phyloP scores from a whole-genome alignment of 1,139 yeast genomes.

The Candida pseudoviswanathii region DNA sequence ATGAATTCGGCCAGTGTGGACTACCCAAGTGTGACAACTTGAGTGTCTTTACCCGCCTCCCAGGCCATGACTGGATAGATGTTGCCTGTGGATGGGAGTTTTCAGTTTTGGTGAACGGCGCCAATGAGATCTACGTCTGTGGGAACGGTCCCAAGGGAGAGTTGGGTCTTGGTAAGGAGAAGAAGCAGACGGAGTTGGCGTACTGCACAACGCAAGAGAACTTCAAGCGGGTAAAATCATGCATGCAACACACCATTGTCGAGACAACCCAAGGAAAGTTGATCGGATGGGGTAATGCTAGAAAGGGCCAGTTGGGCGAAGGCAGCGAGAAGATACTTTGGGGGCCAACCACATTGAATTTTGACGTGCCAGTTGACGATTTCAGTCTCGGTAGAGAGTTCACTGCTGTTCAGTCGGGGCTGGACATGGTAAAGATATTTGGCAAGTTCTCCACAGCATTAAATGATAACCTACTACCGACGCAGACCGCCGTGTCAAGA shows the following conservation, averaged over 20 bases:
- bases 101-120: constrained; percentile 50
- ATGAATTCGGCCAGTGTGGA: constrained; percentile 58
- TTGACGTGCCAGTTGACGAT: constrained; percentile 15
- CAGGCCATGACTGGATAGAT: constrained; percentile 38
- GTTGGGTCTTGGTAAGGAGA: constrained; percentile 56
- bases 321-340: constrained; percentile 21
- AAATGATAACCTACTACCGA: not conserved
- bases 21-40: constrained; percentile 11
- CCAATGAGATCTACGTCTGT: constrained; percentile 48
- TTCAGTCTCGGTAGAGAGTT: constrained; percentile 51
- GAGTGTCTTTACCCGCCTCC: constrained; percentile 26
- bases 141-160: constrained; percentile 79
- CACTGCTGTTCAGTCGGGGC: constrained; percentile 25
- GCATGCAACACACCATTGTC: constrained; percentile 60
- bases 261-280: constrained; percentile 38
- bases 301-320: constrained; percentile 70
- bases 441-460: constrained; percentile 18
- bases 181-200: constrained; percentile 17
- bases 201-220: constrained; percentile 17
- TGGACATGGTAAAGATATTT: constrained; percentile 13
- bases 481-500: not conserved
- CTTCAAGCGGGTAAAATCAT: constrained; percentile 36
- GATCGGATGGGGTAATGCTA: constrained; percentile 83
- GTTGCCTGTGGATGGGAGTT: constrained; percentile 82
- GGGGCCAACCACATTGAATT: constrained; percentile 29